Percentiles rank a stretch among this genome's conserved stretches.
Evolutionary conservation across 345 rosid genomes (phyloP).

Genomic region (Euphorbia tirucalli): DNA sequence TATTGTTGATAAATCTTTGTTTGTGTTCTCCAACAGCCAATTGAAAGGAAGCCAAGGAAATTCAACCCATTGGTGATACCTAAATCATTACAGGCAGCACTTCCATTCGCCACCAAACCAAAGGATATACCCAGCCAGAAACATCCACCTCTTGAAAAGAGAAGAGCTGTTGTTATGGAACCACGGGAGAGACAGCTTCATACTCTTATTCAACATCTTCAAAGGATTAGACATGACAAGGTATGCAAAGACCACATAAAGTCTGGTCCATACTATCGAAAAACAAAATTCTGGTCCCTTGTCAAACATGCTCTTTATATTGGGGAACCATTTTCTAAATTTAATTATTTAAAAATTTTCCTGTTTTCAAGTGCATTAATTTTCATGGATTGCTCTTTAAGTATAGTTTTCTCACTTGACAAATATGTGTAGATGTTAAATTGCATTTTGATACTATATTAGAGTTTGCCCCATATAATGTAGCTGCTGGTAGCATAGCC

Average conservation of each 20-base stretch:
- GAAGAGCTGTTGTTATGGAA: constrained; percentile 81
- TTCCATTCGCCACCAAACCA: constrained; percentile 82
- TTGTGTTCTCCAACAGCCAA: constrained; percentile 43
- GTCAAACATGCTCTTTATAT: background rate
- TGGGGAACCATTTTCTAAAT: background rate
- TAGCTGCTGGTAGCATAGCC: background rate
- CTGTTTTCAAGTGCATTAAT: background rate
- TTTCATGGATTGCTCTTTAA: background rate
- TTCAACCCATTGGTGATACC: constrained; percentile 78
- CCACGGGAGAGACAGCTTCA: constrained; percentile 55
- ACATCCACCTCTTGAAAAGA: constrained; percentile 49
- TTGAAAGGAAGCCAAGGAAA: constrained; percentile 70
- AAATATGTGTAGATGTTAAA: background rate
- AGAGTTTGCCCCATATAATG: background rate
- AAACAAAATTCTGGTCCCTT: background rate
- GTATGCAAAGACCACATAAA: constrained; percentile 31
- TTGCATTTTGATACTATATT: background rate
- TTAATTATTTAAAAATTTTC: background rate
- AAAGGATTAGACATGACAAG: constrained; percentile 54
- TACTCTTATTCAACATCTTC: constrained; percentile 59
- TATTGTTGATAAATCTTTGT: background rate
- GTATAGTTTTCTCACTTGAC: background rate
- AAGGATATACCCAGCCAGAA: constrained; percentile 54
- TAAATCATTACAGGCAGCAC: constrained; percentile 57
- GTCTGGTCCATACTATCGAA: no score